These are phyloP conservation scores for Aspergillus fischeri DNA, from an alignment of 2,329 filamentous ascomycete species.

Conservation along the genomic window DNA sequence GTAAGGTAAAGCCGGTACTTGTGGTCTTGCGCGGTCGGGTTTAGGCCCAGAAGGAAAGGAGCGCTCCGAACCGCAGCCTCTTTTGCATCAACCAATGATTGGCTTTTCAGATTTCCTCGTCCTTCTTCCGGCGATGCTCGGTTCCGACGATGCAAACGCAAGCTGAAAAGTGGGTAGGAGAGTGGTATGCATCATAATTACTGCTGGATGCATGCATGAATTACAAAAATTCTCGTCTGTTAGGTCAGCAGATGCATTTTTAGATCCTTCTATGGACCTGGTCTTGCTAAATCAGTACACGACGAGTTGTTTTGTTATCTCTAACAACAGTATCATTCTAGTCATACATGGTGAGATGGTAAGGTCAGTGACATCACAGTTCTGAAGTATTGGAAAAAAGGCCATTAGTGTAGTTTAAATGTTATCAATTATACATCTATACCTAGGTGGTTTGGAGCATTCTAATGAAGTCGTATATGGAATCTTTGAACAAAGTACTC, in stretches of 20 bases:
- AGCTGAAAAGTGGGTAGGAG: background rate
- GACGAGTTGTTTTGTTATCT: background rate
- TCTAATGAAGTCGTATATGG: too few species aligned
- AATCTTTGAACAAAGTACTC: background rate
- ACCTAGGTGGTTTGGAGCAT: too few species aligned
- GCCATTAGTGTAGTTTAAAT: too few species aligned
- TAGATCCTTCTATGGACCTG: conserved; percentile 14
- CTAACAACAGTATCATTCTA: too few species aligned
- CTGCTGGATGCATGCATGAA: background rate
- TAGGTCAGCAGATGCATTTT: conserved; percentile 5
- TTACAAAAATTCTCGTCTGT: background rate
- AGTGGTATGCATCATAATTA: background rate
- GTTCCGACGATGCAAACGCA: conserved; percentile 8
- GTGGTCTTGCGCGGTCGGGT: conserved; percentile 4
- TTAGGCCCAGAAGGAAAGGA: conserved; percentile 16
- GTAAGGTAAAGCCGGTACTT: background rate
- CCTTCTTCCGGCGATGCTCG: conserved; percentile 12
- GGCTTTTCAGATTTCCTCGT: background rate
- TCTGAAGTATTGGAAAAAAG: too few species aligned
- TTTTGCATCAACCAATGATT: background rate
- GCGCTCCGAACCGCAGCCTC: conserved; percentile 30
- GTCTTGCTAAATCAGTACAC: background rate
- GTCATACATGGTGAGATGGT: too few species aligned
- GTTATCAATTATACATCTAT: too few species aligned
- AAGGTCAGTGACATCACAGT: too few species aligned